Evolutionary conservation across 768 basidiomycete species (phyloP).

Genomic region (Hortiboletus flavorubellus): DNA sequence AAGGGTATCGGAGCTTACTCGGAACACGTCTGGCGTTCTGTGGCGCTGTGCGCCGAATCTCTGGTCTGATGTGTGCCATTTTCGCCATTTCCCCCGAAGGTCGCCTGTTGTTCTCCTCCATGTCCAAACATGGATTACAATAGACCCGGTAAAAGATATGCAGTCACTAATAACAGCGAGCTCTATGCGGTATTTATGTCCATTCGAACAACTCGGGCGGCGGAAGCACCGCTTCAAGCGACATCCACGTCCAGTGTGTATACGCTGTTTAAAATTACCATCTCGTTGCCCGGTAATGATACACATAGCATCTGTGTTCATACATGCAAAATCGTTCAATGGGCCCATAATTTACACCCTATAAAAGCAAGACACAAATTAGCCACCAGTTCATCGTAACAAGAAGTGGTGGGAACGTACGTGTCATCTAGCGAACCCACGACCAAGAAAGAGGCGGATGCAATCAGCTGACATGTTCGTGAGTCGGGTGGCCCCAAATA

Average conservation of each 20-base stretch:
- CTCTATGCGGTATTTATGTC: not conserved
- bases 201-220: not conserved
- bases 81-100: not conserved
- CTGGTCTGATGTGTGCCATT: not conserved
- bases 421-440: constrained; percentile 47
- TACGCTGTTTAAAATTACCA: not conserved
- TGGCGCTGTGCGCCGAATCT: no score
- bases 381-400: not conserved
- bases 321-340: constrained; percentile 21
- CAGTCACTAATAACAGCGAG: not conserved
- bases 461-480: constrained; percentile 13
- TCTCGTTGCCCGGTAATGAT: constrained; percentile 13
- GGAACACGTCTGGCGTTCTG: no score
- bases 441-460: constrained; percentile 1
- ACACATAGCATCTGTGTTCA: constrained; percentile 17
- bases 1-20: no score
- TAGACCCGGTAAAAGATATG: not conserved
- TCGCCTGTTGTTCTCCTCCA: not conserved
- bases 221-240: not conserved
- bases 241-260: not conserved
- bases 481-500: not conserved
- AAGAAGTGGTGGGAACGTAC: constrained; percentile 38
- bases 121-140: not conserved
- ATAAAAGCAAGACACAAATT: constrained; percentile 2
- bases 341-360: constrained; percentile 35